These are phyloP conservation scores for Malania oleifera DNA, from an alignment of 164 flowering plant genomes.

Conservation along the genomic window DNA sequence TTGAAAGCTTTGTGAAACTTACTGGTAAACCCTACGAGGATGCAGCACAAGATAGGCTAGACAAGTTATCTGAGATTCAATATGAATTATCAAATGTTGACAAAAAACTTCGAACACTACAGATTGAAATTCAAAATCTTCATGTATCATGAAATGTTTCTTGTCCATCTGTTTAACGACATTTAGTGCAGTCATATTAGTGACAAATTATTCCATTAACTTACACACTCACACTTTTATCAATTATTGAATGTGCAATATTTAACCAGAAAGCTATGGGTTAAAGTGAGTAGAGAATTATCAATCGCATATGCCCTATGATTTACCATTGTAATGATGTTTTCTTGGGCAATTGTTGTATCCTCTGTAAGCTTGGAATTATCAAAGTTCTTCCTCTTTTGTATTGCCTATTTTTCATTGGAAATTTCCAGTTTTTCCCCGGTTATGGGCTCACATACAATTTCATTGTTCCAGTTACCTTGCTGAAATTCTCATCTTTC, in stretches of 20 bases:
- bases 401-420: neutral
- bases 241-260: neutral
- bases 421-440: too few relatives aligned
- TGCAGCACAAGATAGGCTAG: slow-evolving; percentile 41
- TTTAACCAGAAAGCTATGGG: neutral
- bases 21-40: slow-evolving; percentile 47
- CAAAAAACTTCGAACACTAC: slow-evolving; percentile 34
- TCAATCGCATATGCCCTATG: neutral
- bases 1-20: slow-evolving; percentile 35
- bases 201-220: neutral
- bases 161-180: neutral
- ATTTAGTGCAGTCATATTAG: neutral
- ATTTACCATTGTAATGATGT: neutral
- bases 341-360: too few relatives aligned
- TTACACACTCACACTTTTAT: neutral
- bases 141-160: slow-evolving; percentile 31
- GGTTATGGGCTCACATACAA: too few relatives aligned
- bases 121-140: slow-evolving; percentile 51
- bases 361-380: neutral
- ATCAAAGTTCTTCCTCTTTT: neutral
- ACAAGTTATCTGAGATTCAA: slow-evolving; percentile 25
- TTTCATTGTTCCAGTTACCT: too few relatives aligned
- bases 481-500: too few relatives aligned
- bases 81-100: slow-evolving; percentile 33
- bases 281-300: neutral